Base-by-base conservation (phyloP, 805 yeast genomes). In the Wickerhamiella kurtzmanii region DNA sequence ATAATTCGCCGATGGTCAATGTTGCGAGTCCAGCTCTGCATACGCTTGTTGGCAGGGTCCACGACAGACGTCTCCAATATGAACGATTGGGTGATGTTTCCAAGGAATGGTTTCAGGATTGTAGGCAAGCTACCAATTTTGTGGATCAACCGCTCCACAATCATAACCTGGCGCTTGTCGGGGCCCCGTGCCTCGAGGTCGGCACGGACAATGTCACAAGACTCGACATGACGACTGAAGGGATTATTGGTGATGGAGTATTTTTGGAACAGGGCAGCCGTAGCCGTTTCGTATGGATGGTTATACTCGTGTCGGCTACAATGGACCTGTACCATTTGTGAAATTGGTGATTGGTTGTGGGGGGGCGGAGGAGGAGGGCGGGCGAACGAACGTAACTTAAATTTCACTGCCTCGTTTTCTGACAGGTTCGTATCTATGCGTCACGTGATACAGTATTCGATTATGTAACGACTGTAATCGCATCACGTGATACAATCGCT, bases 51-150 rank as follows among this genome's bases (percentile, higher is more conserved):
- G 8, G 60, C 55, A 1, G 89, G 85, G 61, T 88, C 82, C 18
- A 88, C 80, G 9, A 80, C 64, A 1, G 86, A 75, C 54, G 76
- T 75, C 59, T 88, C 97, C 41, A 88, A 73, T 38, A 88, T 77
- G 89, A 92, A 84, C 11, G 85, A 70, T 46, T 82, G 79, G 28
- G 82, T 70, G 21, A 77, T 76, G 42, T 72, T 69, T 2, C 89
- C 88, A 50, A 87, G 62, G 46, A 86, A 75, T 2, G 89, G 89
- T 54, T 72, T 74, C 22, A 82, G 76, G 77, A 92, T 86, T 35
- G 68, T 62, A 3, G 96, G 96, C 36, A 88, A 67, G 53, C 85
- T 72, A 1, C 96, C 96, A 3, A 74, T 68, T 60, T 88, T 89
- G 54, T 75, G 75, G 40, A 88, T 77, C 37, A 88, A 67, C 53